A percentile compares a stretch with the other conserved stretches of the same genome.
Conservation (phyloP, 2,329 filamentous ascomycete genomes). For the Claviceps spartinae region DNA sequence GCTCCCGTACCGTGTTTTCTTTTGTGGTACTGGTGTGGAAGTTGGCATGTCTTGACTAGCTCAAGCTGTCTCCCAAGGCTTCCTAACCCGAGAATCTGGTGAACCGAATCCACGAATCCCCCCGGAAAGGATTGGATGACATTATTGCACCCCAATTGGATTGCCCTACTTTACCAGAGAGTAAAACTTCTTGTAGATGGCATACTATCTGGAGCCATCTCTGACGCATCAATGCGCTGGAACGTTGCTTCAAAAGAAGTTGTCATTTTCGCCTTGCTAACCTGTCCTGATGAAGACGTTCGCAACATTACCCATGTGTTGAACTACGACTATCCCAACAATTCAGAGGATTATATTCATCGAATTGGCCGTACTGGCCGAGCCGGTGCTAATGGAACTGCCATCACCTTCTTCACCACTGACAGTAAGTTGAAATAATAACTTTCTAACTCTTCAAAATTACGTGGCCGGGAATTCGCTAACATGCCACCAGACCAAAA, state of each 20-base stretch:
- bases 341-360: slow-evolving; percentile 96
- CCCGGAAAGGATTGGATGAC: slow-evolving; percentile 30
- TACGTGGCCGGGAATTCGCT: neutral
- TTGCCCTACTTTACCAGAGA: slow-evolving; percentile 44
- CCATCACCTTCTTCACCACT: slow-evolving; percentile 97
- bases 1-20: slow-evolving; percentile 51
- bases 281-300: slow-evolving; percentile 68
- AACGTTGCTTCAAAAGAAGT: slow-evolving; percentile 41
- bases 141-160: slow-evolving; percentile 38
- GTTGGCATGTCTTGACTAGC: slow-evolving; percentile 63
- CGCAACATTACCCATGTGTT: slow-evolving; percentile 99
- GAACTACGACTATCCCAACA: slow-evolving; percentile 99
- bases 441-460: neutral
- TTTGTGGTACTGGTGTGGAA: slow-evolving; percentile 61
- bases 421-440: slow-evolving; percentile 60
- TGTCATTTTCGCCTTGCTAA: slow-evolving; percentile 55
- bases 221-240: slow-evolving; percentile 37
- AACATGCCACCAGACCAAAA: slow-evolving; percentile 54
- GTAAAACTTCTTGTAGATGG: slow-evolving; percentile 33
- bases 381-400: slow-evolving; percentile 87
- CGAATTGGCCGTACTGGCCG: slow-evolving; percentile 92
- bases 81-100: slow-evolving; percentile 43
- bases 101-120: slow-evolving; percentile 27
- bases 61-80: slow-evolving; percentile 56
- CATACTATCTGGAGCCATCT: slow-evolving; percentile 32